Evolutionary conservation across 2,329 filamentous ascomycete species (phyloP), one percentile per base, ranked within the genome.

Genomic region (Ceratocystis harringtonii): DNA sequence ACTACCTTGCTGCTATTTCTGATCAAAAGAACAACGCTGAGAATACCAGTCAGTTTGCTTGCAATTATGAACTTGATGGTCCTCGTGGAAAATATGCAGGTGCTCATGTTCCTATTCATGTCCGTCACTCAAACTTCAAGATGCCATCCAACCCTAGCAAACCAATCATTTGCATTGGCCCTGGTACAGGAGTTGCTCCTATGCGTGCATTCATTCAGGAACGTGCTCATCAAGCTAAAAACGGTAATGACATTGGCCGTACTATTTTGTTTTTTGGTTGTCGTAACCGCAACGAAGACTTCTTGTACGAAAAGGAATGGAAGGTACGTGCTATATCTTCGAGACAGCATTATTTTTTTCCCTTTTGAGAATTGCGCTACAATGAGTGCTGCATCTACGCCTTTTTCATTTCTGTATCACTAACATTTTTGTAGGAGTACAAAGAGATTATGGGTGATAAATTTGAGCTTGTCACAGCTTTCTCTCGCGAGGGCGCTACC

Each of bases 91-190:
- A 95, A 78, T 99, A 97, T 76, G 90, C 96, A 72, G 92, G 92
- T 68, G 87, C 96, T 68, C 92, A 95, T 73, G 87, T 97, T 28
- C 94, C 94, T 2, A 90, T 99, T 15, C 94, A 99, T 73, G 86
- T 99, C 67, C 90, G 94, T 69, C 92, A 96, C 78, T 97, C 94
- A 69, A 99, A 97, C 80, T 99, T 99, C 84, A 97, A 97, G 80
- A 84, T 99, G 36, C 94, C 94, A 7, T 96, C 94, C 17, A 92
- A 99, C 72, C 91, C 94, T 3, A 84, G 88, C 61, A 95, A 95
- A 77, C 94, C 94, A 36, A 80, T 99, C 71, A 95, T 99, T 75
- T 92, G 96, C 86, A 85, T 97, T 70, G 94, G 94, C 28, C 94
- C 94, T 12, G 94, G 94, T 73, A 97, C 94, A 64, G 94, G 94